Evolutionary conservation across 371 early-diverging fungal genomes (phyloP).

Genomic region (Saksenaea vasiformis): DNA sequence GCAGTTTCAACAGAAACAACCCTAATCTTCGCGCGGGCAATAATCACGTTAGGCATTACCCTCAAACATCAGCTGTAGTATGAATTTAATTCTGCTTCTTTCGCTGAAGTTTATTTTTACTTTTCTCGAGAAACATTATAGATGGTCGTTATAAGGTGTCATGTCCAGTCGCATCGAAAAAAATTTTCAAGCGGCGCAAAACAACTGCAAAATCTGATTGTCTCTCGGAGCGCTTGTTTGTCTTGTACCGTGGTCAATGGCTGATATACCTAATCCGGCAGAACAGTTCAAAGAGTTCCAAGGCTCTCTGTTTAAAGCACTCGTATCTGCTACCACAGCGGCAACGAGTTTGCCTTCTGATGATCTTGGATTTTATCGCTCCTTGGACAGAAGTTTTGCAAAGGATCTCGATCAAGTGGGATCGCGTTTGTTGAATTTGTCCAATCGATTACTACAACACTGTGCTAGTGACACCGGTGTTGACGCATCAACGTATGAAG

Average conservation of each 20-base stretch:
- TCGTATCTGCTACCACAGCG: slow-evolving; percentile 68
- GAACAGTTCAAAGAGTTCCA: slow-evolving; percentile 60
- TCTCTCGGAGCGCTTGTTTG: neutral
- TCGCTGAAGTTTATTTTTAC: too few relatives aligned
- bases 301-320: slow-evolving; percentile 55
- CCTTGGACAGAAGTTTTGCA: slow-evolving; percentile 66
- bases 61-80: too few relatives aligned
- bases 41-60: too few relatives aligned
- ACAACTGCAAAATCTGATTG: neutral
- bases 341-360: slow-evolving; percentile 61
- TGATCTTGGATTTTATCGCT: slow-evolving; percentile 73
- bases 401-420: slow-evolving; percentile 54
- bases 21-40: too few relatives aligned
- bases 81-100: too few relatives aligned
- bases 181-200: neutral
- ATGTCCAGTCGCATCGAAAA: too few relatives aligned
- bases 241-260: neutral
- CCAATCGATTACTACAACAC: slow-evolving; percentile 60
- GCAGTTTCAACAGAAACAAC: too few relatives aligned
- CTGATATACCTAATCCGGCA: slow-evolving; percentile 39
- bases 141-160: too few relatives aligned
- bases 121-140: too few relatives aligned
- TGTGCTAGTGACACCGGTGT: slow-evolving; percentile 40
- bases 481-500: slow-evolving; percentile 37
- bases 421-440: slow-evolving; percentile 52